phyloP scores from a whole-genome alignment of 202 grass and related monocot genomes.

The Saccharum hybrid region DNA sequence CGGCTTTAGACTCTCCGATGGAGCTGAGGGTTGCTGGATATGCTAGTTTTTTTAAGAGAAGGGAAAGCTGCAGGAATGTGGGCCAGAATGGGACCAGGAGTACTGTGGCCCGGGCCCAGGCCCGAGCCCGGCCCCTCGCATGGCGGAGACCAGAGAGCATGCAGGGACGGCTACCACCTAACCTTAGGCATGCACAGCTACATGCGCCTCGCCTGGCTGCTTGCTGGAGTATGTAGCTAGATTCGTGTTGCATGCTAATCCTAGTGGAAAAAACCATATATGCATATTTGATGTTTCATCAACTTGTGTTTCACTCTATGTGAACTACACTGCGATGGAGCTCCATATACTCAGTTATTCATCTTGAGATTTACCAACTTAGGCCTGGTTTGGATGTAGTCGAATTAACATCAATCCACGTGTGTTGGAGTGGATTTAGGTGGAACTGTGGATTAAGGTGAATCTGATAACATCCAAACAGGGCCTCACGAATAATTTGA shows the following conservation, averaged over 20 bases:
- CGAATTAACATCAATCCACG: too few species aligned
- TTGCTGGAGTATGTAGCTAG: neutral
- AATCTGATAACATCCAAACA: too few species aligned
- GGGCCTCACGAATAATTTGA: too few species aligned
- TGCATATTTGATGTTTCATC: neutral
- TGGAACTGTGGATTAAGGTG: too few species aligned
- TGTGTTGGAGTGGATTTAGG: too few species aligned
- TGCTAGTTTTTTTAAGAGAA: neutral
- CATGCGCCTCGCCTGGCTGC: neutral
- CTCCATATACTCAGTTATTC: neutral
- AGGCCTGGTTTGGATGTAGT: too few species aligned
- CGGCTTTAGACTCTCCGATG: neutral
- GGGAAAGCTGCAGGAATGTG: slow-evolving; percentile 48
- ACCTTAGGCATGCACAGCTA: slow-evolving; percentile 43
- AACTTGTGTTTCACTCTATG: neutral
- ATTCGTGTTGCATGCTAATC: slow-evolving; percentile 5
- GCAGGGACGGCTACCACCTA: slow-evolving; percentile 52
- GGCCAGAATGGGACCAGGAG: neutral
- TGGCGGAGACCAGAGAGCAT: neutral
- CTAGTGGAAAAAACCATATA: neutral
- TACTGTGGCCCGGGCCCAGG: too few species aligned
- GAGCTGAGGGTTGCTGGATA: slow-evolving; percentile 13
- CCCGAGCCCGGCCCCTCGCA: neutral
- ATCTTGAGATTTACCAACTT: too few species aligned
- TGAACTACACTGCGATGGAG: neutral